phyloP scores from a whole-genome alignment of 805 yeast genomes.

The Naumovozyma castellii region DNA sequence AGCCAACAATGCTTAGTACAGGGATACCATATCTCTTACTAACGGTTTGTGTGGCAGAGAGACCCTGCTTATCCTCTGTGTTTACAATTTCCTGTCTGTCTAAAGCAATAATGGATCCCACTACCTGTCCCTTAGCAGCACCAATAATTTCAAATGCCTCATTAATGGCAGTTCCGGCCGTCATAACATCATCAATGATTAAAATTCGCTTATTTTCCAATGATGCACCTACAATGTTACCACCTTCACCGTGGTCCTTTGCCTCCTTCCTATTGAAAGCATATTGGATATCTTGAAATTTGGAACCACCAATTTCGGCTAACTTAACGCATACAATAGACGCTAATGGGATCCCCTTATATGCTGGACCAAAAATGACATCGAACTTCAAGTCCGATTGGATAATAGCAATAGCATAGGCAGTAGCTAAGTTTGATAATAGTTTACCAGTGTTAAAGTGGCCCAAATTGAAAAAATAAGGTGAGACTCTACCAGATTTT shows the following conservation, averaged over 20 bases:
- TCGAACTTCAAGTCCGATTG: slow-evolving; percentile 77
- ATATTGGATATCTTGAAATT: slow-evolving; percentile 65
- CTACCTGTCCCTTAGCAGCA: slow-evolving; percentile 60
- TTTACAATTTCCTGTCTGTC: slow-evolving; percentile 92
- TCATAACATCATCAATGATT: slow-evolving; percentile 94
- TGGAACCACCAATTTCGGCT: slow-evolving; percentile 80
- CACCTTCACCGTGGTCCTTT: slow-evolving; percentile 98
- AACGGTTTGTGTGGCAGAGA: slow-evolving; percentile 77
- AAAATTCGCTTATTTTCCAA: slow-evolving; percentile 64
- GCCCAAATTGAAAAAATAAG: slow-evolving; percentile 94
- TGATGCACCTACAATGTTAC: slow-evolving; percentile 78
- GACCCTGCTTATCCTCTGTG: slow-evolving; percentile 33
- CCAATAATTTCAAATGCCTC: slow-evolving; percentile 81
- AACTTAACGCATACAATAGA: slow-evolving; percentile 88
- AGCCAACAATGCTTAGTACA: slow-evolving; percentile 68
- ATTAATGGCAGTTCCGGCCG: slow-evolving; percentile 96
- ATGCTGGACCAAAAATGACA: slow-evolving; percentile 92
- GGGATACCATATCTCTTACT: slow-evolving; percentile 67
- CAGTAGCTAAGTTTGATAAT: slow-evolving; percentile 70
- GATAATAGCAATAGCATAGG: slow-evolving; percentile 84
- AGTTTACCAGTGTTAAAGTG: slow-evolving; percentile 72
- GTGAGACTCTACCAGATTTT: slow-evolving; percentile 89
- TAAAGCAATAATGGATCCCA: slow-evolving; percentile 81
- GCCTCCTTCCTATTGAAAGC: slow-evolving; percentile 95
- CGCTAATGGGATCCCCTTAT: slow-evolving; percentile 93